These are phyloP conservation scores for Acmispon strigosus DNA, from an alignment of 306 rosid genomes.

Conservation along the genomic window DNA sequence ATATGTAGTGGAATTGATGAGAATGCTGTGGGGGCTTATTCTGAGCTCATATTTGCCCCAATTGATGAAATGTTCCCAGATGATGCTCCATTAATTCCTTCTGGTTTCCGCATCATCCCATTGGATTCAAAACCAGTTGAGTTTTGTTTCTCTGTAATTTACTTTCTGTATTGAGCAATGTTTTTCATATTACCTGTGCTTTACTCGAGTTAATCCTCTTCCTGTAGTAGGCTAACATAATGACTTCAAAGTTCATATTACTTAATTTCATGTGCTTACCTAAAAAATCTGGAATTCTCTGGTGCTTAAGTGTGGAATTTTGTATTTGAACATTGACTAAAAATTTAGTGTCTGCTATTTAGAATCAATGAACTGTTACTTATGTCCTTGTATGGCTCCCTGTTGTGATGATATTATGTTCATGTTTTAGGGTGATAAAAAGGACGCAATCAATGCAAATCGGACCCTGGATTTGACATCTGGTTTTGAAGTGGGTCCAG, in stretches of 20 bases:
- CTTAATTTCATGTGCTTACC: no score
- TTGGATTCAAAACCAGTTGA: conserved; percentile 91
- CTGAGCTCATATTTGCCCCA: conserved; percentile 95
- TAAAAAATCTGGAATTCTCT: no score
- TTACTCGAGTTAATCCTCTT: not conserved
- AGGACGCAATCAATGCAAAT: conserved; percentile 48
- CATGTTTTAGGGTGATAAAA: conserved; percentile 56
- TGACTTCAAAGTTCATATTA: not conserved
- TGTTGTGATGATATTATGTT: not conserved
- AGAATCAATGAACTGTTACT: not conserved
- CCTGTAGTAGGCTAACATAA: not conserved
- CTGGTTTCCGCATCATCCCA: conserved; percentile 93
- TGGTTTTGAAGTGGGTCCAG: conserved; percentile 75
- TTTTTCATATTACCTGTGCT: not conserved
- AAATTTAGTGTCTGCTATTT: not conserved
- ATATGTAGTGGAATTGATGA: conserved; percentile 92
- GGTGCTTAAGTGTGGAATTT: no score
- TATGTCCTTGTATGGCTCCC: not conserved
- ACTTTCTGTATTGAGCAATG: not conserved
- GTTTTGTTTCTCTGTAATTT: conserved; percentile 24
- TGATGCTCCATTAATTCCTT: conserved; percentile 85
- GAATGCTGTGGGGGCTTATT: conserved; percentile 84
- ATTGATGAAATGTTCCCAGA: conserved; percentile 97
- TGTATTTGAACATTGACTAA: no score
- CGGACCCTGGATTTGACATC: conserved; percentile 85